phyloP scores from a whole-genome alignment of 2,329 filamentous ascomycete species.

The Colletotrichum chrysophilum region DNA sequence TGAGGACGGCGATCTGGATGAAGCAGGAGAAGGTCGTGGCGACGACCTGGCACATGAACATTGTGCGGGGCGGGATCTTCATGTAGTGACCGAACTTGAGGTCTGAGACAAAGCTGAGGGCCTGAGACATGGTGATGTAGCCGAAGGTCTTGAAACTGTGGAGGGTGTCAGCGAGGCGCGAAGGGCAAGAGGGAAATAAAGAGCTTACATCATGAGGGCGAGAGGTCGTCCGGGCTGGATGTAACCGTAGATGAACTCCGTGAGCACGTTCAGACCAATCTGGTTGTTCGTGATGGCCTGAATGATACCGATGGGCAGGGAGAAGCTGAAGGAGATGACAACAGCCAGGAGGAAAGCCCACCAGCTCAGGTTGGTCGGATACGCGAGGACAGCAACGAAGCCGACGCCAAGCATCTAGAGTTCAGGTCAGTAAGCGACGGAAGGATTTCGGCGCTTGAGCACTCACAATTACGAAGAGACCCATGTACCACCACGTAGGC shows the following conservation, averaged over 20 bases:
- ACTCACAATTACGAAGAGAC: conserved; percentile 59
- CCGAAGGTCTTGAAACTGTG: conserved; percentile 66
- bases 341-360: conserved; percentile 75
- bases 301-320: conserved; percentile 72
- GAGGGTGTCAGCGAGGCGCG: conserved; percentile 22
- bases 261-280: conserved; percentile 76
- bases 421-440: neutral
- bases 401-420: conserved; percentile 57
- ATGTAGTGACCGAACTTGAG: conserved; percentile 78
- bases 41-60: conserved; percentile 70
- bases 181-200: too few species aligned
- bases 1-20: conserved; percentile 69
- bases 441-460: neutral
- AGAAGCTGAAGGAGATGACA: conserved; percentile 66
- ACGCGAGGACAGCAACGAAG: conserved; percentile 61
- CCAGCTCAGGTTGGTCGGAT: conserved; percentile 72
- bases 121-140: conserved; percentile 69
- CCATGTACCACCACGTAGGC: conserved; percentile 68
- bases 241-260: conserved; percentile 77
- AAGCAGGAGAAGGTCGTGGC: conserved; percentile 71
- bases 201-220: conserved; percentile 70
- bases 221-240: conserved; percentile 75
- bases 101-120: conserved; percentile 68
- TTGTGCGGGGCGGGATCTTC: conserved; percentile 70
- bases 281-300: conserved; percentile 74